Percentiles rank a stretch among this genome's conserved stretches.
These are phyloP conservation scores for Septoria petroselini DNA, from an alignment of 2,329 filamentous ascomycete genomes.

Conservation along the genomic window DNA sequence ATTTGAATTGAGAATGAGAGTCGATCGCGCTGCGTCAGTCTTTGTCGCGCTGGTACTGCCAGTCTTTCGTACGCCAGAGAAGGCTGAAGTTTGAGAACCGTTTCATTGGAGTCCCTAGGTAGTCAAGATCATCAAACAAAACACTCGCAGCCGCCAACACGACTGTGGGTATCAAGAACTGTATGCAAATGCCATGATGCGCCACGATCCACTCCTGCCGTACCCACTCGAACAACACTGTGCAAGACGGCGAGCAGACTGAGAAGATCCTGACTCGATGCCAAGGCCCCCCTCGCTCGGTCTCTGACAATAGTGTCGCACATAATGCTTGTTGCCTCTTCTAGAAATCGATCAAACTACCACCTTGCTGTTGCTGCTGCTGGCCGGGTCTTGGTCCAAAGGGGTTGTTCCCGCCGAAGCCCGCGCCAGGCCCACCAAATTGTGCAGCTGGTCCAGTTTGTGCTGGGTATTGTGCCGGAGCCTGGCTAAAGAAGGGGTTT, in stretches of 20 bases:
- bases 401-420: slow-evolving; percentile 50
- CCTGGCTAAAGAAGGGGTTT: slow-evolving; percentile 83
- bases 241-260: no score
- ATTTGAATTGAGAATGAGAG: no score
- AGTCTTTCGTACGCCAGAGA: no score
- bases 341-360: slow-evolving; percentile 59
- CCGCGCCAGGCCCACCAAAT: slow-evolving; percentile 38
- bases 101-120: no score
- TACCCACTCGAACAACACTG: background rate
- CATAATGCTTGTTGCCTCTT: background rate
- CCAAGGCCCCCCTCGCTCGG: background rate
- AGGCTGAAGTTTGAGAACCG: no score
- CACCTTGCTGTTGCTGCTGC: slow-evolving; percentile 42
- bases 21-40: no score
- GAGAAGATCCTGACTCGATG: no score
- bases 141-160: slow-evolving; percentile 10
- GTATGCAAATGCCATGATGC: slow-evolving; percentile 8
- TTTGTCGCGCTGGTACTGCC: no score
- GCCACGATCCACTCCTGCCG: background rate
- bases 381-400: slow-evolving; percentile 54
- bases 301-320: background rate
- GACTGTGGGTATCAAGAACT: slow-evolving; percentile 16
- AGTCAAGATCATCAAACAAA: background rate
- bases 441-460: slow-evolving; percentile 51
- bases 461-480: slow-evolving; percentile 47